Conservation (phyloP, 768 basidiomycete species). For the Clavulina sp. region DNA sequence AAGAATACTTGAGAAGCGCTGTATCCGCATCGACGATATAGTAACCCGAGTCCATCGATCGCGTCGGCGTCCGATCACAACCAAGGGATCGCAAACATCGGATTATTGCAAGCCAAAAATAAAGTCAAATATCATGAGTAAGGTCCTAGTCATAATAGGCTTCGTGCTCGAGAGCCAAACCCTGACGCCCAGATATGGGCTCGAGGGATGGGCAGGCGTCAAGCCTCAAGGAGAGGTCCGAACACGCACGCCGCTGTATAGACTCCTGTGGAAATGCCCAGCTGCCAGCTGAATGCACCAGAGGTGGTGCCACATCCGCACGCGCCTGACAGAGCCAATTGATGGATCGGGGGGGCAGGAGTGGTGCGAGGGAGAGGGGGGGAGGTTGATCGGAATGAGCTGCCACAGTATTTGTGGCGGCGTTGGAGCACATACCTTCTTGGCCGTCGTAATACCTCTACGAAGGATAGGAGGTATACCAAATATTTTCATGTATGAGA, state of each 20-base stretch:
- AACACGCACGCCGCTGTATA: constrained; percentile 3
- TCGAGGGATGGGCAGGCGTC: background rate
- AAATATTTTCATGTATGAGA: background rate
- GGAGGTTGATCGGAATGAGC: no score
- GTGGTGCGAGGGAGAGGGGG: background rate
- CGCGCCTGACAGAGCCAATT: background rate
- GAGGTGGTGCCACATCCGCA: background rate
- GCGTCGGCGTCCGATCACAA: no score
- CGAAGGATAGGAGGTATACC: background rate
- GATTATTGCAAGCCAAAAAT: no score
- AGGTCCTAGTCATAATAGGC: no score
- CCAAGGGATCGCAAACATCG: no score
- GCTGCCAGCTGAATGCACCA: background rate
- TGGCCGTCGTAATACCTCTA: constrained; percentile 3
- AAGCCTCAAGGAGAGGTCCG: background rate
- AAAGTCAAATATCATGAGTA: no score
- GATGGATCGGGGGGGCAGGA: background rate
- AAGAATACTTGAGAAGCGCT: constrained; percentile 2
- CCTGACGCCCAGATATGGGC: no score
- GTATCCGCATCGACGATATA: background rate
- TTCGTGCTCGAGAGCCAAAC: no score
- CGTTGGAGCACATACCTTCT: background rate
- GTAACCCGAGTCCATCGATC: background rate
- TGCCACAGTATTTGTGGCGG: background rate
- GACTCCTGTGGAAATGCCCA: background rate